These are phyloP conservation scores for Hippophae gyantsensis DNA, from an alignment of 306 rosid genomes.

Conservation along the genomic window DNA sequence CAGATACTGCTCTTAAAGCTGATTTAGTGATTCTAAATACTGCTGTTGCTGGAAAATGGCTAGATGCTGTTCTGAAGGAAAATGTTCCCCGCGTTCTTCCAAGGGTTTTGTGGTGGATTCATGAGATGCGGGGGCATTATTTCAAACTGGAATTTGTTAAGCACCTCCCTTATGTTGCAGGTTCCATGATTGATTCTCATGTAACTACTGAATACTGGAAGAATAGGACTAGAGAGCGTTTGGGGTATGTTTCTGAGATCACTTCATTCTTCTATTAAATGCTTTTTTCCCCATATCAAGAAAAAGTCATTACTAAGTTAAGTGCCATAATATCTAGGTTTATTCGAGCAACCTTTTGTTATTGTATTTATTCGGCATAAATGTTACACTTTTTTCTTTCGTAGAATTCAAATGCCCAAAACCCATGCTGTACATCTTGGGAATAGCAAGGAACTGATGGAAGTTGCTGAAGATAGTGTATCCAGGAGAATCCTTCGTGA, in stretches of 20 bases:
- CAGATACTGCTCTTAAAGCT: slow-evolving; percentile 71
- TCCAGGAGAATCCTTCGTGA: slow-evolving; percentile 88
- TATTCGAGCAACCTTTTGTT: background rate
- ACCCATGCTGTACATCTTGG: slow-evolving; percentile 94
- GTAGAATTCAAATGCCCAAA: slow-evolving; percentile 79
- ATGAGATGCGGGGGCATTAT: slow-evolving; percentile 97
- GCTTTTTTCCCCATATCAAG: too few relatives aligned
- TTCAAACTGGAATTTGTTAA: slow-evolving; percentile 92
- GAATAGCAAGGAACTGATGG: slow-evolving; percentile 96
- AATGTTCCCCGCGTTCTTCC: slow-evolving; percentile 70
- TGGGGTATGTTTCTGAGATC: slow-evolving; percentile 37
- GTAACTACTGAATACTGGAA: slow-evolving; percentile 88
- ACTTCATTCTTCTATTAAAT: background rate
- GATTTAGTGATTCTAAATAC: slow-evolving; percentile 82
- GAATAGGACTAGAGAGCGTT: slow-evolving; percentile 69
- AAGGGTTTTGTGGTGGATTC: slow-evolving; percentile 99
- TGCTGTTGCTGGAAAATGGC: slow-evolving; percentile 98
- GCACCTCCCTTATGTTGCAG: slow-evolving; percentile 99
- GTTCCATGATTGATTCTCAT: slow-evolving; percentile 97
- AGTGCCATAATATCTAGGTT: background rate
- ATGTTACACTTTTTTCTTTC: slow-evolving; percentile 6
- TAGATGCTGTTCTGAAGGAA: slow-evolving; percentile 75
- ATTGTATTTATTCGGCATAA: slow-evolving; percentile 1
- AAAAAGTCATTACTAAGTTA: too few relatives aligned
- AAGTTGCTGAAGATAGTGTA: slow-evolving; percentile 77